Percentiles rank a stretch among this genome's conserved stretches.
phyloP scores from a whole-genome alignment of 805 yeast species.

The Ogataea methylovora region DNA sequence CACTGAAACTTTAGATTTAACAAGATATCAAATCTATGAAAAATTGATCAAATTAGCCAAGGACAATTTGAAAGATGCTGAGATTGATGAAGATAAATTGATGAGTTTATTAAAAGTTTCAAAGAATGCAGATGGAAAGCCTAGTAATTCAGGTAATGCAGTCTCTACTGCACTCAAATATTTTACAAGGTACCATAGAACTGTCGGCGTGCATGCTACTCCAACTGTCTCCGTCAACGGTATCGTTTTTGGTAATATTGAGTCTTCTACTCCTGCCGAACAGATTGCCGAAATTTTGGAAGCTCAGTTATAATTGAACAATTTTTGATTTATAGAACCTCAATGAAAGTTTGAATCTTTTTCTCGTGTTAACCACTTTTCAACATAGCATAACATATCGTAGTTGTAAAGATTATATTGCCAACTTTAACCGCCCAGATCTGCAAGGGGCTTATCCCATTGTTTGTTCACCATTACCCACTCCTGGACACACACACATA shows the following conservation, averaged over 20 bases:
- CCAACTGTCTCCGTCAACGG: constrained; percentile 77
- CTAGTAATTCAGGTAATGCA: constrained; percentile 49
- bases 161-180: constrained; percentile 61
- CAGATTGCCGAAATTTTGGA: constrained; percentile 35
- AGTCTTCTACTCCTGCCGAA: constrained; percentile 51
- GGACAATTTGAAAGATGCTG: constrained; percentile 29
- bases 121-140: constrained; percentile 22
- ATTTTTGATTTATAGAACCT: too few relatives aligned
- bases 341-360: too few relatives aligned
- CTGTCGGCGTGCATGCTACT: constrained; percentile 76
- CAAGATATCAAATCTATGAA: constrained; percentile 49
- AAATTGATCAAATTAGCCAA: constrained; percentile 44
- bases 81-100: constrained; percentile 21
- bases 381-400: too few relatives aligned
- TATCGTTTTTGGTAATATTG: constrained; percentile 45
- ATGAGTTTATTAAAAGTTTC: constrained; percentile 27
- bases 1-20: constrained; percentile 42
- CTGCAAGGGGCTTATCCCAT: too few relatives aligned
- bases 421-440: too few relatives aligned
- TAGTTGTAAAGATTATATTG: too few relatives aligned
- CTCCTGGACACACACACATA: too few relatives aligned
- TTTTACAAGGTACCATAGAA: constrained; percentile 65
- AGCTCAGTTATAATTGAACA: too few relatives aligned
- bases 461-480: too few relatives aligned
- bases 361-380: too few relatives aligned